These are phyloP conservation scores for Trifolium subterraneum DNA, from an alignment of 306 rosid species.

Conservation along the genomic window DNA sequence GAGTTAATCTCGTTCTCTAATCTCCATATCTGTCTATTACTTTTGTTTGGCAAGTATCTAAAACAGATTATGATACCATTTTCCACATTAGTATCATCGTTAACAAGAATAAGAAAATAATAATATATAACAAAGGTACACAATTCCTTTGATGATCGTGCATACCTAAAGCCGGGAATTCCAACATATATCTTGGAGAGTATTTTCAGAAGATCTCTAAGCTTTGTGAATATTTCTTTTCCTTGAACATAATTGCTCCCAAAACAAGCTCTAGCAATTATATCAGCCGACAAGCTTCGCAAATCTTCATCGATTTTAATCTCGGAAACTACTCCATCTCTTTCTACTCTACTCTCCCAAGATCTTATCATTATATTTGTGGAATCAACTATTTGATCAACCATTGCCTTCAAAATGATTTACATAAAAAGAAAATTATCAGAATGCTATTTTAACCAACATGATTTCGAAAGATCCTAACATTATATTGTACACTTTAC, in stretches of 20 bases:
- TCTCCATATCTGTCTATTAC: constrained; percentile 63
- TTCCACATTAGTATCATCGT: not conserved
- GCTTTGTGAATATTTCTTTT: constrained; percentile 65
- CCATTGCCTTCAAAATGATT: constrained; percentile 60
- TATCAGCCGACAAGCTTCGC: constrained; percentile 66
- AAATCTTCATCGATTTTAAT: constrained; percentile 60
- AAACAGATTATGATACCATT: not conserved
- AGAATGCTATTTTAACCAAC: not conserved
- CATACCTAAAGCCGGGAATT: constrained; percentile 66
- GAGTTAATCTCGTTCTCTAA: constrained; percentile 62
- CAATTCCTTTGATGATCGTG: not conserved
- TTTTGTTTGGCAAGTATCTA: constrained; percentile 57
- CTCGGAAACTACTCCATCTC: constrained; percentile 52
- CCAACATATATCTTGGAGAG: constrained; percentile 52
- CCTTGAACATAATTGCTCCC: constrained; percentile 71
- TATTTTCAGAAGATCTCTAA: constrained; percentile 60
- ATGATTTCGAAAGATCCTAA: not conserved
- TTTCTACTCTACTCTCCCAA: constrained; percentile 63
- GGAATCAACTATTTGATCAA: constrained; percentile 66
- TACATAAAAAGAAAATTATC: not conserved
- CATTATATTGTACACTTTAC: not conserved
- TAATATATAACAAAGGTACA: too few relatives aligned
- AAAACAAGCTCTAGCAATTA: constrained; percentile 70
- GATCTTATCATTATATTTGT: constrained; percentile 46
- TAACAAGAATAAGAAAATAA: not conserved